Evolutionary conservation across 2,329 filamentous ascomycete species (phyloP), one percentile per base, ranked within the genome.

Genomic region (Epichloe sibirici): DNA sequence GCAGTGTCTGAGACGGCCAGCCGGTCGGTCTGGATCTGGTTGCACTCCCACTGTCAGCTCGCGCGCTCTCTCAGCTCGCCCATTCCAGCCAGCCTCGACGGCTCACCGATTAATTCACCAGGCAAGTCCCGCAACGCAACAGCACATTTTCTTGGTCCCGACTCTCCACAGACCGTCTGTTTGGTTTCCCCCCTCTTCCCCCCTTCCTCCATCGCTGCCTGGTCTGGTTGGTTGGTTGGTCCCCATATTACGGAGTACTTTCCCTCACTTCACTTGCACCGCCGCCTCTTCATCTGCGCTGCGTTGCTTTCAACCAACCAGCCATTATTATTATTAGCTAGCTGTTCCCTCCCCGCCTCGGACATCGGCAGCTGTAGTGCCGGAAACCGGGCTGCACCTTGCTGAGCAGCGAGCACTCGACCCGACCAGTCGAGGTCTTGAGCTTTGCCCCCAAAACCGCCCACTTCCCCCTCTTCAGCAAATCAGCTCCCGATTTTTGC

Each of bases 401-500:
- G 45, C 25, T 48, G 31, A 47, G 37, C 45, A 17, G 17, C 17
- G 17, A 17, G 17, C 17, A 51, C 47, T 50, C 51, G 17, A 42
- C 53, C 40, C 47, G 11, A 13, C 45, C 44, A 49, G 47, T 42
- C 8, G 45, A 51, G 44, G 39, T 47, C 28, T 45, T 17, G 44
- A 37, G 54, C 54, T 52, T 40, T 52, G 47, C 51, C 55, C 55
- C 52, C 57, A 57, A 56, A 54, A 50, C 55, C 53, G 53, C 53
- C 57, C 55, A 56, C 55, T 52, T 52, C 53, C 55, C 55, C 54
- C 53, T 37, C 13, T 43, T 48, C 65, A 70, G 67, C 75, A 78
- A 78, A 78, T 78, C 76, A 78, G 70, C 70, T 68, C 67, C 67
- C 67, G 55, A 40, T 49, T 65, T 64, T 63, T 52, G 59, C 62